Evolutionary conservation across 148 eudicot genomes (phyloP).

Genomic region (Bassia scoparia): DNA sequence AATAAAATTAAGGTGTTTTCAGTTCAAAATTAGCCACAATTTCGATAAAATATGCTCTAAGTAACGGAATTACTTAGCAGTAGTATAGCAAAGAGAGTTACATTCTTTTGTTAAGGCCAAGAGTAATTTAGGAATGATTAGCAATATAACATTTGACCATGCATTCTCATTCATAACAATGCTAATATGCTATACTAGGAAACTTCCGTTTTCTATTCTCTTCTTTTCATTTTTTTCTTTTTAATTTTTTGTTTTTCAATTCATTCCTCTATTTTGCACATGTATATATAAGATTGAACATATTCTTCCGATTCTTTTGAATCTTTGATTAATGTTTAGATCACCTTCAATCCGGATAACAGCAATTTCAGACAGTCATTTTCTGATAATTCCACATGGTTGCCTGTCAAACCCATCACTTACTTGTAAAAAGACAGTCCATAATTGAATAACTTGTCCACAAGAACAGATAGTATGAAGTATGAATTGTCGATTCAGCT

Average conservation of each 20-base stretch:
- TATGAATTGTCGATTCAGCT: background rate
- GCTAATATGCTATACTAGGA: constrained; percentile 3
- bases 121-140: constrained; percentile 32
- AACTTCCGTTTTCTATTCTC: constrained; percentile 11
- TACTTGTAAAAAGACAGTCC: background rate
- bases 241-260: too few species aligned
- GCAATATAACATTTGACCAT: constrained; percentile 32
- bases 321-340: too few species aligned
- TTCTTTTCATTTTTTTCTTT: background rate
- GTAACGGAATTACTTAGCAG: constrained; percentile 11
- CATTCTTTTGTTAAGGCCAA: constrained; percentile 31
- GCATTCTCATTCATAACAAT: background rate
- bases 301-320: too few species aligned
- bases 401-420: background rate
- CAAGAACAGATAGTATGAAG: background rate
- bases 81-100: constrained; percentile 13
- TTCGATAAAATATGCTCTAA: constrained; percentile 6
- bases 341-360: too few species aligned
- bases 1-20: background rate
- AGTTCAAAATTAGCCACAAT: constrained; percentile 31
- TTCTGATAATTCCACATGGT: background rate
- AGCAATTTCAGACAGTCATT: background rate
- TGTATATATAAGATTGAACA: too few species aligned
- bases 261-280: background rate
- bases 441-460: background rate